A percentile compares a stretch with the other conserved stretches of the same genome.
phyloP scores from a whole-genome alignment of 768 basidiomycete genomes.

The Russula vinacea region DNA sequence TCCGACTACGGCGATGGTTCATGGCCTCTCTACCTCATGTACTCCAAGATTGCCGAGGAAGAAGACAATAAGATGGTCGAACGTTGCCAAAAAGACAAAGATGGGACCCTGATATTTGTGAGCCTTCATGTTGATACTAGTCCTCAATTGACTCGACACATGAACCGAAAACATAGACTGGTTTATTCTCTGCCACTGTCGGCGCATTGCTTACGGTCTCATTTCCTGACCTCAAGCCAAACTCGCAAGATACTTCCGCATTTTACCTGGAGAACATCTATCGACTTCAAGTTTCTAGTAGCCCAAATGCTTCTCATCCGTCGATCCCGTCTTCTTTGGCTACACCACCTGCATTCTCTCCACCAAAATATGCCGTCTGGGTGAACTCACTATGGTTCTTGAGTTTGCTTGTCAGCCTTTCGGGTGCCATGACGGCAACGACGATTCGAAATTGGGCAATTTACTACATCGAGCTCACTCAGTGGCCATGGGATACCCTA shows the following conservation, averaged over 20 bases:
- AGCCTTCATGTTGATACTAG: not conserved
- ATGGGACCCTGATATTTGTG: slow-evolving; percentile 29
- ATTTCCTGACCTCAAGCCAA: slow-evolving; percentile 15
- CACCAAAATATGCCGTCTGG: slow-evolving; percentile 6
- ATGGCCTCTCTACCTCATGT: slow-evolving; percentile 15
- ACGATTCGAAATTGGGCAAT: slow-evolving; percentile 2
- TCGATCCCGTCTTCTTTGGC: not conserved
- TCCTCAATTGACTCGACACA: no score
- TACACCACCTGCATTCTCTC: not conserved
- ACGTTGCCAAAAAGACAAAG: slow-evolving; percentile 23
- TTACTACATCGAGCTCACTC: not conserved
- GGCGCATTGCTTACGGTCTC: not conserved
- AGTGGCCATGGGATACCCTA: not conserved
- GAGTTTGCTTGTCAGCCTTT: slow-evolving; percentile 4
- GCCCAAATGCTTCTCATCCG: not conserved
- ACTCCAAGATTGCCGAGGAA: slow-evolving; percentile 18
- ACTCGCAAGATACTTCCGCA: not conserved
- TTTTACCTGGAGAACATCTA: slow-evolving; percentile 5
- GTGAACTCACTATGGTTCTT: slow-evolving; percentile 17
- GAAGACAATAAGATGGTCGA: slow-evolving; percentile 26
- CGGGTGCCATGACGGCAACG: not conserved
- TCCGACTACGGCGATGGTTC: not conserved
- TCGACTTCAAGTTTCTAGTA: not conserved
- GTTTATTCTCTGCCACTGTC: slow-evolving; percentile 25
- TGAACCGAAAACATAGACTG: slow-evolving; percentile 12